Evolutionary conservation across 257 asterid genomes (phyloP).

Genomic region (Gentiana dahurica): DNA sequence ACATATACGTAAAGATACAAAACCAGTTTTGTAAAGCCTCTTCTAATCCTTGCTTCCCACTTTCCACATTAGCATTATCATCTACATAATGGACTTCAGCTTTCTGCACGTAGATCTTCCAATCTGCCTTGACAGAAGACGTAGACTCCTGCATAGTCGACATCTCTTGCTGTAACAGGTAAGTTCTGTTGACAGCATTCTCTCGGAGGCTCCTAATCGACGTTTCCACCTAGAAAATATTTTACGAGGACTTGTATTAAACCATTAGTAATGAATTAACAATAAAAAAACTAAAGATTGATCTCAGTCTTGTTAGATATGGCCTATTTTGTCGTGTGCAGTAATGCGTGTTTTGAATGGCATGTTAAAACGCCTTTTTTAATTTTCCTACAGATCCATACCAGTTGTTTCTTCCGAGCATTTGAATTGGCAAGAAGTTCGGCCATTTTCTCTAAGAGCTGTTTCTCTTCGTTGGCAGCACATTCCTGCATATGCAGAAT

Average conservation of each 20-base stretch:
- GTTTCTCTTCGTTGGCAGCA: constrained; percentile 85
- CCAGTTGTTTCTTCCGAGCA: constrained; percentile 88
- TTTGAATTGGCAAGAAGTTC: constrained; percentile 87
- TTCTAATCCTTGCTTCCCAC: constrained; percentile 63
- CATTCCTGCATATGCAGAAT: constrained; percentile 48
- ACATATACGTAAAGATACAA: neutral
- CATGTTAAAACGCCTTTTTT: neutral
- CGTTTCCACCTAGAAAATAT: constrained; percentile 51
- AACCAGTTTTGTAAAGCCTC: constrained; percentile 67
- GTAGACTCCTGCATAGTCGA: constrained; percentile 69
- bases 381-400: constrained; percentile 16
- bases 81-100: constrained; percentile 64
- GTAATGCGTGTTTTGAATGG: neutral
- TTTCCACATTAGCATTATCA: constrained; percentile 64
- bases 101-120: constrained; percentile 48
- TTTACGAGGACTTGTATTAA: neutral
- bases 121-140: constrained; percentile 55
- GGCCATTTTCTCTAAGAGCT: constrained; percentile 83
- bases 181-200: constrained; percentile 67
- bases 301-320: too few species aligned
- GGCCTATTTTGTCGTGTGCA: neutral
- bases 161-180: constrained; percentile 79
- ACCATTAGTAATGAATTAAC: constrained; percentile 1
- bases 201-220: constrained; percentile 71
- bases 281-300: neutral